Conservation (phyloP, 2,329 filamentous ascomycete genomes). For the Aspergillus puulaauensis region DNA sequence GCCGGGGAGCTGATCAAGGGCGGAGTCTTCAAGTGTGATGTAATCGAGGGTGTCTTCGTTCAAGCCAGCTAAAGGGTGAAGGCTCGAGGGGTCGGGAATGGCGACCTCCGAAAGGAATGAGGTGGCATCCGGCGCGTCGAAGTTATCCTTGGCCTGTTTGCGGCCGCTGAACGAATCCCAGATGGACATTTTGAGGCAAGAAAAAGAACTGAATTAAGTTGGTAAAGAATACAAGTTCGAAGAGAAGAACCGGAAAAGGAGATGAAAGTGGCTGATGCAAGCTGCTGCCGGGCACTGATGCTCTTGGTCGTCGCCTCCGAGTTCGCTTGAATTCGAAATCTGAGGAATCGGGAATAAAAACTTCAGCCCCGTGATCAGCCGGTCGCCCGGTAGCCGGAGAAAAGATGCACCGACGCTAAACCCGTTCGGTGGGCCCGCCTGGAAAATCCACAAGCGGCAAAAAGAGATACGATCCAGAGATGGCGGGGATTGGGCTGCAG, state of each 20-base stretch:
- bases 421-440: constrained; percentile 24
- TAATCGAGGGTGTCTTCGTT: constrained; percentile 95
- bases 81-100: constrained; percentile 79
- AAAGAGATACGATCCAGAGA: constrained; percentile 23
- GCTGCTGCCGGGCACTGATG: not conserved
- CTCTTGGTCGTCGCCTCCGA: constrained; percentile 5
- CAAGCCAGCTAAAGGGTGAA: constrained; percentile 91
- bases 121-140: constrained; percentile 79
- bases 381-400: constrained; percentile 14
- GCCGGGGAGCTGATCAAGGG: constrained; percentile 81
- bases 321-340: constrained; percentile 11
- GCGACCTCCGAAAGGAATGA: constrained; percentile 77
- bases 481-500: constrained; percentile 26
- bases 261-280: not conserved
- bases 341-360: constrained; percentile 35
- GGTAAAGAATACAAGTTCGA: constrained; percentile 23
- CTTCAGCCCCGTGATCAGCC: constrained; percentile 38
- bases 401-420: constrained; percentile 26
- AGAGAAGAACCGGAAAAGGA: constrained; percentile 8
- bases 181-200: constrained; percentile 49
- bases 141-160: constrained; percentile 59
- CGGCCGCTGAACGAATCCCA: constrained; percentile 64
- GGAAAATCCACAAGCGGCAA: constrained; percentile 29
- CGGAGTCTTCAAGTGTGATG: constrained; percentile 87
- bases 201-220: constrained; percentile 22